Evolutionary conservation across 768 basidiomycete species (phyloP).

Genomic region (Pleurotus tuber-regium): DNA sequence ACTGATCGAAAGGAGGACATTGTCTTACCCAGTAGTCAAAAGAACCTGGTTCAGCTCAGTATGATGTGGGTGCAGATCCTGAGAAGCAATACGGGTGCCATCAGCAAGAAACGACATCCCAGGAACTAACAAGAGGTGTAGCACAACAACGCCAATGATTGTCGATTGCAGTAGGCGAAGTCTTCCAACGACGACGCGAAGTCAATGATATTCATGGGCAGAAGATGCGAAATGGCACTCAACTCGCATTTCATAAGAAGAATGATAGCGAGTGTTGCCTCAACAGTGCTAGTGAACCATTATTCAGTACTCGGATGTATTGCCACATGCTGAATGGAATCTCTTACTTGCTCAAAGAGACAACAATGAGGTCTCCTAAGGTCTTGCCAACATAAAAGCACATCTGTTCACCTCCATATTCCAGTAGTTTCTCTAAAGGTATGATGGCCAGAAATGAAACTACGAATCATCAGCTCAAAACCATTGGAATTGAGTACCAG

Average conservation of each 20-base stretch:
- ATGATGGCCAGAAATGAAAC: conserved; percentile 67
- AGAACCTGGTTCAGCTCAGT: conserved; percentile 69
- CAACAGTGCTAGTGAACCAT: conserved; percentile 48
- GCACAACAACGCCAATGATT: conserved; percentile 69
- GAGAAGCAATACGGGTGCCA: conserved; percentile 61
- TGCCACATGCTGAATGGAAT: neutral
- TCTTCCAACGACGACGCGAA: conserved; percentile 27
- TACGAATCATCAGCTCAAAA: conserved; percentile 19
- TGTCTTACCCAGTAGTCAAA: conserved; percentile 59
- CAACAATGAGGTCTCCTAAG: conserved; percentile 60
- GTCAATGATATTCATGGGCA: neutral
- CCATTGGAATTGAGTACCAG: neutral
- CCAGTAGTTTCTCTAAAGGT: conserved; percentile 63
- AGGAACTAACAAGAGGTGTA: conserved; percentile 70
- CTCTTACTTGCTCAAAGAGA: conserved; percentile 68
- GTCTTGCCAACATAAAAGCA: conserved; percentile 56
- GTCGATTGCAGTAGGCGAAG: conserved; percentile 66
- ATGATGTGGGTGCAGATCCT: conserved; percentile 63
- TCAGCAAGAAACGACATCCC: conserved; percentile 71
- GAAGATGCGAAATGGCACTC: conserved; percentile 36
- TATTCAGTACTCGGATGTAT: conserved; percentile 7
- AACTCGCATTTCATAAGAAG: conserved; percentile 70
- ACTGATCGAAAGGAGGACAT: no score
- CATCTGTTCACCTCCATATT: conserved; percentile 60
- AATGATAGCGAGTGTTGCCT: conserved; percentile 69